Percentiles rank a stretch among this genome's conserved stretches.
Evolutionary conservation across 2,329 filamentous ascomycete species (phyloP).

Genomic region (Botrytis fabae): DNA sequence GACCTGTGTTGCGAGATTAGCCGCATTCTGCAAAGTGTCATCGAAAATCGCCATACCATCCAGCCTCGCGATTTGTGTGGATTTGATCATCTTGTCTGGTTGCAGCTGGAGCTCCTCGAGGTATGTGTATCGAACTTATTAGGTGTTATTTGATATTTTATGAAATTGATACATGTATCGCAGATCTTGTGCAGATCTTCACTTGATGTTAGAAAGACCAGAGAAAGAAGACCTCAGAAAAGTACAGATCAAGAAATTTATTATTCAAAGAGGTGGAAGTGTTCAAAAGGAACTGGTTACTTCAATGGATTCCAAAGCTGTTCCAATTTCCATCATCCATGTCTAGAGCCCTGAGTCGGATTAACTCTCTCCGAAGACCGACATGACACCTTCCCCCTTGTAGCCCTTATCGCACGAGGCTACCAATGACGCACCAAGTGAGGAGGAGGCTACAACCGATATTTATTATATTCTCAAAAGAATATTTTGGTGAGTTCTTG

Average conservation of each 20-base stretch:
- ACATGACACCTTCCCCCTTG: background rate
- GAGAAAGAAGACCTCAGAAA: background rate
- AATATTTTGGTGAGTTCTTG: constrained; percentile 1
- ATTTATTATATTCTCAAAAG: constrained; percentile 4
- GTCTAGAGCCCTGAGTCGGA: constrained; percentile 7
- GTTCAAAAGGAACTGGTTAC: background rate
- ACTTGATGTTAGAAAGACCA: background rate
- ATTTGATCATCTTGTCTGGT: constrained; percentile 62
- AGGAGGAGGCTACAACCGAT: background rate
- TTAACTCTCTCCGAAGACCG: background rate
- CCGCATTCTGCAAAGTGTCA: background rate
- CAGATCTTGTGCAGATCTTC: background rate
- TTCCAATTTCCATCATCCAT: constrained; percentile 3
- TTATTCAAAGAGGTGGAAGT: background rate
- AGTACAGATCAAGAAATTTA: background rate
- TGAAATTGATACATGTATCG: background rate
- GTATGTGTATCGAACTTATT: constrained; percentile 3
- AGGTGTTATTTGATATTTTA: constrained; percentile 1
- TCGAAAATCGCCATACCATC: constrained; percentile 64
- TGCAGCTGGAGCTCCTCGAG: constrained; percentile 10
- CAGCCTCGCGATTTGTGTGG: constrained; percentile 90
- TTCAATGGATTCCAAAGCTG: constrained; percentile 14
- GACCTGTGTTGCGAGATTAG: constrained; percentile 55
- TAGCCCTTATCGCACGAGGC: background rate
- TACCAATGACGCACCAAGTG: constrained; percentile 1